Conservation (phyloP, 208 protist genomes). For the Trypanosoma melophagium region DNA sequence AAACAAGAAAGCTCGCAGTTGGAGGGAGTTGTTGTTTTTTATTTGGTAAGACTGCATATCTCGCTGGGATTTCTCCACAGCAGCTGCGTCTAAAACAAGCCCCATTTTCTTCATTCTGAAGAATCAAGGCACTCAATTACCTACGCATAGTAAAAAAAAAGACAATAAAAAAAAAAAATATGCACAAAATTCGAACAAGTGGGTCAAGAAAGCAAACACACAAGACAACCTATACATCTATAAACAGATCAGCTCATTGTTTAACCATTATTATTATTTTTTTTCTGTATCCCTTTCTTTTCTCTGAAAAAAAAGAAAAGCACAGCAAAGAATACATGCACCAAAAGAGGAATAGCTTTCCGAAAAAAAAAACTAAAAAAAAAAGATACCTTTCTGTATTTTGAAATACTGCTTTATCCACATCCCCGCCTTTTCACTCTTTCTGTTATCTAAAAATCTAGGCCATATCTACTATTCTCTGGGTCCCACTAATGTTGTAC, state of each 20-base stretch:
- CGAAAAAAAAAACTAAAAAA: neutral
- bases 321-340: neutral
- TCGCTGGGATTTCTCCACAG: slow-evolving; percentile 66
- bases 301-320: neutral
- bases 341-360: neutral
- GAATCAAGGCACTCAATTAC: neutral
- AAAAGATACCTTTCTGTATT: neutral
- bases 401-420: no score
- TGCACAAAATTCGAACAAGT: neutral
- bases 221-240: neutral
- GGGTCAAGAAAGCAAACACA: neutral
- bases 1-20: slow-evolving; percentile 84
- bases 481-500: neutral
- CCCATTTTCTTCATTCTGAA: slow-evolving; percentile 25
- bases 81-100: slow-evolving; percentile 55
- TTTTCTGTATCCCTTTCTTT: neutral
- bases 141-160: neutral
- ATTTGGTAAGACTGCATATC: slow-evolving; percentile 87
- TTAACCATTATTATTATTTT: neutral
- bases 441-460: no score
- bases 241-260: neutral
- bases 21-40: slow-evolving; percentile 84
- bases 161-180: neutral
- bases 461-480: neutral
- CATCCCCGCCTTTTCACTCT: no score